phyloP scores from a whole-genome alignment of 805 yeast genomes.

The Suhomyces xylopsoci region DNA sequence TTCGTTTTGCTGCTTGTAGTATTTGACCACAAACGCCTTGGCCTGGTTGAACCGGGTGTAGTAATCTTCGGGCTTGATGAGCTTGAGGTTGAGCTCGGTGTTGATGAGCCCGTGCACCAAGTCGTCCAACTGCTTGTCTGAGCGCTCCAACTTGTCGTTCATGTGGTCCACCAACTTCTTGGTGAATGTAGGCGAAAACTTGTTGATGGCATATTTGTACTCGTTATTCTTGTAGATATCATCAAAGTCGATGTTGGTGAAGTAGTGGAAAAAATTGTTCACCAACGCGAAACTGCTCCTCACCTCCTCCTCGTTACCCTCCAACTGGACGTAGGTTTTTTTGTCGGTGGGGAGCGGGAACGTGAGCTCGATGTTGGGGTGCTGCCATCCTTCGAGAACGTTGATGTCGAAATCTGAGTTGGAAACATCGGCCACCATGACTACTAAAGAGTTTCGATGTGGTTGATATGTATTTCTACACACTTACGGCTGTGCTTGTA shows the following conservation, averaged over 20 bases:
- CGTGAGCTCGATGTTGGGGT: slow-evolving; percentile 30
- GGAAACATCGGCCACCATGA: slow-evolving; percentile 6
- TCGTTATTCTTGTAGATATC: slow-evolving; percentile 34
- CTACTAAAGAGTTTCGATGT: background rate
- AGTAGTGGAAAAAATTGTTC: slow-evolving; percentile 29
- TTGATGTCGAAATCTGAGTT: slow-evolving; percentile 34
- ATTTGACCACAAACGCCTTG: slow-evolving; percentile 36
- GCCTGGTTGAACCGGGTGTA: slow-evolving; percentile 32
- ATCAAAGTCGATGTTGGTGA: slow-evolving; percentile 26
- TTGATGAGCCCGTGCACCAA: slow-evolving; percentile 33
- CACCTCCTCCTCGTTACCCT: slow-evolving; percentile 27
- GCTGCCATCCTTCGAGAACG: slow-evolving; percentile 29
- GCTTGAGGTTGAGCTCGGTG: slow-evolving; percentile 36
- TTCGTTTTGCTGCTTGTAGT: slow-evolving; percentile 33
- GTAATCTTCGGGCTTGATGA: slow-evolving; percentile 33
- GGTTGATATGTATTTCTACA: background rate
- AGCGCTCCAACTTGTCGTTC: slow-evolving; percentile 29
- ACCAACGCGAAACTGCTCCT: slow-evolving; percentile 20
- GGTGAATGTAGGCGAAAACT: slow-evolving; percentile 26
- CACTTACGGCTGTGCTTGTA: background rate
- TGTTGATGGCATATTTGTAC: slow-evolving; percentile 32
- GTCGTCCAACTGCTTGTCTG: slow-evolving; percentile 34
- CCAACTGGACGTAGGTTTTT: slow-evolving; percentile 26
- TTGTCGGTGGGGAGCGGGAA: slow-evolving; percentile 41
- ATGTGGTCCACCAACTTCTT: slow-evolving; percentile 26